These are phyloP conservation scores for Euphrasia confusa DNA, from an alignment of 257 asterid species.

Conservation along the genomic window DNA sequence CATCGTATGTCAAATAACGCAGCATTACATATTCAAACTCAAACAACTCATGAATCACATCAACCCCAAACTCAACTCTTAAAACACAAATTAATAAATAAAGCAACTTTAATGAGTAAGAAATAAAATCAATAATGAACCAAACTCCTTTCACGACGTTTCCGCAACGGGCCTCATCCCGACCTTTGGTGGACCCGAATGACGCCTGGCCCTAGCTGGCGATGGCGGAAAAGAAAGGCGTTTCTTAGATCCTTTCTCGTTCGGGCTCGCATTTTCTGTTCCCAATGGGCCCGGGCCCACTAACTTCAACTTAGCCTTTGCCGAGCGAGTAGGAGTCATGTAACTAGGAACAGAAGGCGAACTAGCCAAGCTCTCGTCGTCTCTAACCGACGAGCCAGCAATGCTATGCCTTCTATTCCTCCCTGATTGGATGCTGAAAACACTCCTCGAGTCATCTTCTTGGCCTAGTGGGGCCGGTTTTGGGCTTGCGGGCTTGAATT, in stretches of 20 bases:
- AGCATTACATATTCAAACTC: too few species aligned
- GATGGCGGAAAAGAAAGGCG: slow-evolving; percentile 76
- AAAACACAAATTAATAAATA: too few species aligned
- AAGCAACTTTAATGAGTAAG: too few species aligned
- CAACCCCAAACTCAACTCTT: too few species aligned
- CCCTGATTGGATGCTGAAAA: slow-evolving; percentile 55
- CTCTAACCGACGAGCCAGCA: slow-evolving; percentile 68
- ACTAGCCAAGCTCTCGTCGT: slow-evolving; percentile 81
- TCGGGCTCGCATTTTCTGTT: slow-evolving; percentile 37
- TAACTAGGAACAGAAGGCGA: slow-evolving; percentile 73
- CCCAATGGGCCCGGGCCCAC: slow-evolving; percentile 45
- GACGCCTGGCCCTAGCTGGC: slow-evolving; percentile 60
- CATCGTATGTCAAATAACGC: too few species aligned
- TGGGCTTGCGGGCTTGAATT: slow-evolving; percentile 60
- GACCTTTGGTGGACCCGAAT: slow-evolving; percentile 58
- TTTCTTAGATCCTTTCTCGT: slow-evolving; percentile 54
- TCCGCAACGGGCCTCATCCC: slow-evolving; percentile 31
- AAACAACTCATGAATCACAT: too few species aligned
- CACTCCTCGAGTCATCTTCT: slow-evolving; percentile 66
- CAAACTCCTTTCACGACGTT: slow-evolving; percentile 36
- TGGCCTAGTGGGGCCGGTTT: slow-evolving; percentile 41
- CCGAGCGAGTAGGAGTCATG: slow-evolving; percentile 77
- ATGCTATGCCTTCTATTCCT: slow-evolving; percentile 72
- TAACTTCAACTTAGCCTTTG: slow-evolving; percentile 61
- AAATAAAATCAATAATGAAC: slow-evolving; percentile 17